Percentiles rank a stretch among this genome's conserved stretches.
Conservation (phyloP, 805 yeast genomes). For the Candida suzukii region DNA sequence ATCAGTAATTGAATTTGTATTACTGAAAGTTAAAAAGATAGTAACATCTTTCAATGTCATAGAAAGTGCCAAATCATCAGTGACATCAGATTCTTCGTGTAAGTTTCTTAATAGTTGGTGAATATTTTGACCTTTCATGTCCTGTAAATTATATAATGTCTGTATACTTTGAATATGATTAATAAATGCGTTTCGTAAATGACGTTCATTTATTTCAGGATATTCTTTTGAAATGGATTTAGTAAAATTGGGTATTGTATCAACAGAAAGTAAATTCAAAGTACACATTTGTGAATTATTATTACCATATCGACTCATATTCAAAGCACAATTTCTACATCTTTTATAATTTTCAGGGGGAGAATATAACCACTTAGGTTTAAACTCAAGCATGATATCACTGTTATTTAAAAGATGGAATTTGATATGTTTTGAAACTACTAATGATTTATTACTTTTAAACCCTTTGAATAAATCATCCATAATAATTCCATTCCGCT, state of each 20-base stretch:
- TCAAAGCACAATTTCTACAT: slow-evolving; percentile 41
- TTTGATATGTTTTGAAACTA: slow-evolving; percentile 19
- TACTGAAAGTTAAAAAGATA: slow-evolving; percentile 34
- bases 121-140: slow-evolving; percentile 18
- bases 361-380: slow-evolving; percentile 46
- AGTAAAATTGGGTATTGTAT: neutral
- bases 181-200: slow-evolving; percentile 1
- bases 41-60: slow-evolving; percentile 53
- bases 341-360: slow-evolving; percentile 21
- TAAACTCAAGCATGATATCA: slow-evolving; percentile 31
- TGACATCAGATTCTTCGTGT: slow-evolving; percentile 31
- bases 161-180: slow-evolving; percentile 8
- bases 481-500: slow-evolving; percentile 20
- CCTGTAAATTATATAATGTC: slow-evolving; percentile 25
- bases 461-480: slow-evolving; percentile 12
- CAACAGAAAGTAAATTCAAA: slow-evolving; percentile 21
- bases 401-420: slow-evolving; percentile 7
- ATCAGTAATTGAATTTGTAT: neutral
- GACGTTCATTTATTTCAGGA: neutral
- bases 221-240: too few relatives aligned
- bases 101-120: slow-evolving; percentile 24
- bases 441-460: slow-evolving; percentile 2
- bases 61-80: slow-evolving; percentile 30
- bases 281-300: slow-evolving; percentile 22
- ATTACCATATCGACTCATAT: slow-evolving; percentile 15